Conservation (phyloP, 2,329 filamentous ascomycete species). For the Fusarium palustre region DNA sequence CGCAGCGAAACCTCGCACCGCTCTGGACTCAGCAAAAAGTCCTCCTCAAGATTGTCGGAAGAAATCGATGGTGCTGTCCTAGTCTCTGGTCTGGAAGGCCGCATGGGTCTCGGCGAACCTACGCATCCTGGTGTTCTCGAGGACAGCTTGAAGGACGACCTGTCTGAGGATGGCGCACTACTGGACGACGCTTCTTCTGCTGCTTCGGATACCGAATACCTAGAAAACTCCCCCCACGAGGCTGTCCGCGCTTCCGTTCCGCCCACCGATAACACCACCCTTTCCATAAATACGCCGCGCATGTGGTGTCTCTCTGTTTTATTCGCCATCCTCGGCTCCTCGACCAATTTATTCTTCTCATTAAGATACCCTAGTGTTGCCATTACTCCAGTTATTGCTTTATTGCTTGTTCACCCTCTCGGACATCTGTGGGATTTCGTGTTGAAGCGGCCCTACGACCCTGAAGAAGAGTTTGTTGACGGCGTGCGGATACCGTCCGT, state of each 20-base stretch:
- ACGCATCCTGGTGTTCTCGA: slow-evolving; percentile 60
- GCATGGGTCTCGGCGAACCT: slow-evolving; percentile 64
- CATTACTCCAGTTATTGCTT: slow-evolving; percentile 88
- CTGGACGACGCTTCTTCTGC: slow-evolving; percentile 55
- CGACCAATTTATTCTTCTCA: slow-evolving; percentile 89
- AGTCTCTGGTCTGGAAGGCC: slow-evolving; percentile 65
- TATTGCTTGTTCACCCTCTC: slow-evolving; percentile 85
- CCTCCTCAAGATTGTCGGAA: slow-evolving; percentile 57
- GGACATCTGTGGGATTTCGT: slow-evolving; percentile 82
- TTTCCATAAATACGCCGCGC: slow-evolving; percentile 89
- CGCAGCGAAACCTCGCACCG: slow-evolving; percentile 51
- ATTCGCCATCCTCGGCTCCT: slow-evolving; percentile 84
- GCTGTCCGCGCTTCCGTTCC: slow-evolving; percentile 84
- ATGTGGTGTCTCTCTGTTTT: slow-evolving; percentile 88
- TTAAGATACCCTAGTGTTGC: slow-evolving; percentile 90
- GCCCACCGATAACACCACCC: slow-evolving; percentile 76
- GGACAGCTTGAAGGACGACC: slow-evolving; percentile 56
- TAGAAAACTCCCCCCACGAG: slow-evolving; percentile 80
- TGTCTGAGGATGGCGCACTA: slow-evolving; percentile 52
- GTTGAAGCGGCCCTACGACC: slow-evolving; percentile 71
- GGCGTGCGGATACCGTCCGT: slow-evolving; percentile 56
- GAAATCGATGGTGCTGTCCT: slow-evolving; percentile 64
- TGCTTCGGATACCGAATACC: slow-evolving; percentile 62
- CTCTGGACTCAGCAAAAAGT: slow-evolving; percentile 48
- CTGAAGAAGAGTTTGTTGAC: slow-evolving; percentile 61